Percentiles rank a stretch among this genome's conserved stretches.
Conservation (phyloP, 345 rosid species). For the Rhodamnia rubescens region DNA sequence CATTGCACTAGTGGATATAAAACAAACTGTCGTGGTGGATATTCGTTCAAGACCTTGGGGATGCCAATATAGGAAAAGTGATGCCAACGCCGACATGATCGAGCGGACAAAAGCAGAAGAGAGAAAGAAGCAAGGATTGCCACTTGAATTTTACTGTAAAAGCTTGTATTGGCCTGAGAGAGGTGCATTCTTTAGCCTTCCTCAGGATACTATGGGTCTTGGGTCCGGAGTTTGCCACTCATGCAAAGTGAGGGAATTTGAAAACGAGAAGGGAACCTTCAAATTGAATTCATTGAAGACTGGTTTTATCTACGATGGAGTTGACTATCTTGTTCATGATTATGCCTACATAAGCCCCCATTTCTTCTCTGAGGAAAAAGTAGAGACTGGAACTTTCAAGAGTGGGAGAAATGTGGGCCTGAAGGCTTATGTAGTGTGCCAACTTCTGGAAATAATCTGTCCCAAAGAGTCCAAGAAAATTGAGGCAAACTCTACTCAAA, state of each 20-base stretch:
- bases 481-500: conserved; percentile 17
- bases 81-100: conserved; percentile 18
- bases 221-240: conserved; percentile 42
- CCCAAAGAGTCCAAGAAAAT: conserved; percentile 15
- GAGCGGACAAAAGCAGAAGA: conserved; percentile 47
- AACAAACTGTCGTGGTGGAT: conserved; percentile 23
- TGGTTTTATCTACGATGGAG: conserved; percentile 26
- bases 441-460: conserved; percentile 34
- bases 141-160: conserved; percentile 43
- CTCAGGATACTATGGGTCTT: conserved; percentile 24
- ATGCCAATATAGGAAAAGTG: conserved; percentile 37
- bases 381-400: conserved; percentile 22
- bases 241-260: conserved; percentile 27
- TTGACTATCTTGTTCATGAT: conserved; percentile 32
- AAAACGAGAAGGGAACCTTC: conserved; percentile 13
- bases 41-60: conserved; percentile 55
- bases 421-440: conserved; percentile 56
- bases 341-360: conserved; percentile 42
- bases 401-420: conserved; percentile 54
- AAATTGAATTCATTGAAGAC: conserved; percentile 13
- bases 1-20: conserved; percentile 31
- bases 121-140: conserved; percentile 37
- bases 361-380: conserved; percentile 16
- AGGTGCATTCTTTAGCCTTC: conserved; percentile 62
- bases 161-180: conserved; percentile 47